These are phyloP conservation scores for Phaffia australis DNA, from an alignment of 768 basidiomycete genomes.

Conservation along the genomic window DNA sequence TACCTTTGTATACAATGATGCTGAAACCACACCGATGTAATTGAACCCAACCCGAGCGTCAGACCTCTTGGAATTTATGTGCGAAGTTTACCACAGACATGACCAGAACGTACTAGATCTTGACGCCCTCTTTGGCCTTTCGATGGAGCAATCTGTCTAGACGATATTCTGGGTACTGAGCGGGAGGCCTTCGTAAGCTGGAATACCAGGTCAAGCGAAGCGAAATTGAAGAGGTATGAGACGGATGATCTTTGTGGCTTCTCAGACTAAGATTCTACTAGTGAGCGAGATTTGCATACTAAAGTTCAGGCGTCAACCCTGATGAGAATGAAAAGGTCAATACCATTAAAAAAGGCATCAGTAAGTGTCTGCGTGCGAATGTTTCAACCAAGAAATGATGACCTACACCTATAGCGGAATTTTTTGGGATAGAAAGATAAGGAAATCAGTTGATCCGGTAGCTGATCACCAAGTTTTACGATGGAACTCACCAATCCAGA, in stretches of 20 bases:
- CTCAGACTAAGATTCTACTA: not conserved
- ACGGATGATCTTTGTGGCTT: not conserved
- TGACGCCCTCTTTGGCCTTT: constrained; percentile 87
- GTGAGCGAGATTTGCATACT: constrained; percentile 26
- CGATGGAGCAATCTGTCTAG: constrained; percentile 72
- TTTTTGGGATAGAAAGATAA: not conserved
- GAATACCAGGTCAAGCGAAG: too few relatives aligned
- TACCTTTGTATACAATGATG: constrained; percentile 87
- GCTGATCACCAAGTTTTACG: too few relatives aligned
- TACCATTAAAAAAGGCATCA: too few relatives aligned
- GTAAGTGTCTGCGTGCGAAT: too few relatives aligned
- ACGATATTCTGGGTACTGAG: constrained; percentile 72
- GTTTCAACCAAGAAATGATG: too few relatives aligned
- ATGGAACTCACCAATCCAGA: constrained; percentile 43
- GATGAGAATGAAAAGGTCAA: too few relatives aligned
- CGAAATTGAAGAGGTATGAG: not conserved
- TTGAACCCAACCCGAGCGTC: not conserved
- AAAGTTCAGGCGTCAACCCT: constrained; percentile 88
- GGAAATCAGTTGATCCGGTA: not conserved
- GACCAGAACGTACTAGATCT: constrained; percentile 46
- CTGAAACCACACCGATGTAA: not conserved
- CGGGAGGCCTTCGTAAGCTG: constrained; percentile 78
- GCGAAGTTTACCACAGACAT: too few relatives aligned
- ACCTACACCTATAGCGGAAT: too few relatives aligned
- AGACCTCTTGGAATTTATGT: too few relatives aligned